These are phyloP conservation scores for Epicoccum sorghinum DNA, from an alignment of 2,329 filamentous ascomycete genomes.

Conservation along the genomic window DNA sequence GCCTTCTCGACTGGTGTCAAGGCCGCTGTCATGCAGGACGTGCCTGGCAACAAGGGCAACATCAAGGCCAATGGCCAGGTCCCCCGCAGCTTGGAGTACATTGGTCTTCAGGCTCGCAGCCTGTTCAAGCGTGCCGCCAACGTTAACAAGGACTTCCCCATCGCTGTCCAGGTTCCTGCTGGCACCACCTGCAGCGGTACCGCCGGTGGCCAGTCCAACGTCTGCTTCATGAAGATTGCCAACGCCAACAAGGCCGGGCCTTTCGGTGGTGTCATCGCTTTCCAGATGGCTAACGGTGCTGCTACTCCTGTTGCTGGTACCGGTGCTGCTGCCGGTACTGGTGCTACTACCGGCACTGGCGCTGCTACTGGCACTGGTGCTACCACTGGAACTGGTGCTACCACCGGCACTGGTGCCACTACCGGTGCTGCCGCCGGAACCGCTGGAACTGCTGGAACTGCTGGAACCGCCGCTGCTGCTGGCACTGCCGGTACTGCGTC, in stretches of 20 bases:
- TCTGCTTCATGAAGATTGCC: slow-evolving; percentile 51
- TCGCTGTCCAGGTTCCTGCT: slow-evolving; percentile 53
- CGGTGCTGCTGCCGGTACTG: not conserved
- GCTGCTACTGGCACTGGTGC: slow-evolving; percentile 6
- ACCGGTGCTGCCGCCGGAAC: not conserved
- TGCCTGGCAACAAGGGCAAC: slow-evolving; percentile 27
- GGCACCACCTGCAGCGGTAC: slow-evolving; percentile 62
- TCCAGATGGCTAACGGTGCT: slow-evolving; percentile 20
- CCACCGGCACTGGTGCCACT: not conserved
- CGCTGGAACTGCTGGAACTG: not conserved
- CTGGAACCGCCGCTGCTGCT: not conserved
- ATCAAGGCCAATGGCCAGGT: slow-evolving; percentile 21
- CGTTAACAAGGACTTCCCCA: slow-evolving; percentile 21
- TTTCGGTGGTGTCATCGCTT: slow-evolving; percentile 29
- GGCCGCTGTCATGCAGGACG: slow-evolving; percentile 20
- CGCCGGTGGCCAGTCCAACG: slow-evolving; percentile 61
- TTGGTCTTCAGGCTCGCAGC: slow-evolving; percentile 7
- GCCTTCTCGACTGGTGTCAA: slow-evolving; percentile 26
- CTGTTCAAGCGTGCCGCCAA: slow-evolving; percentile 22
- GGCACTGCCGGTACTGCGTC: not conserved
- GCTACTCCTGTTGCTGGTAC: not conserved
- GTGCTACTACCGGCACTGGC: not conserved
- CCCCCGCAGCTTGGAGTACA: slow-evolving; percentile 10
- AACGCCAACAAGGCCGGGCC: slow-evolving; percentile 27
- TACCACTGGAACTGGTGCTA: not conserved